These are phyloP conservation scores for Plectosphaerella sp. DNA, from an alignment of 2,329 filamentous ascomycete genomes.

Conservation along the genomic window DNA sequence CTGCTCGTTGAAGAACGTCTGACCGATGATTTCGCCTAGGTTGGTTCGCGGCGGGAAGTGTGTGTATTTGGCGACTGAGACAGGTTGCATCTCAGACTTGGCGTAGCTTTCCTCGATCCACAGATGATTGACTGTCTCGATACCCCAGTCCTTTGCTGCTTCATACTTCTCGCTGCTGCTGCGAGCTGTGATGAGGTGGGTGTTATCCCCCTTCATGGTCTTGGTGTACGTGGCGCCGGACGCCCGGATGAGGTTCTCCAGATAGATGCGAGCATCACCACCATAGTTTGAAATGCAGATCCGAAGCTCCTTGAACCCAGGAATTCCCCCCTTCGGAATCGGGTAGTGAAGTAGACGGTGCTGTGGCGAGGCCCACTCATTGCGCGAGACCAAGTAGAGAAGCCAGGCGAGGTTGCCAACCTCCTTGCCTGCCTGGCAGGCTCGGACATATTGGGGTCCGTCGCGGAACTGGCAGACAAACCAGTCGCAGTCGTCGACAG, in stretches of 20 bases:
- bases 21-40: slow-evolving; percentile 85
- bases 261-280: slow-evolving; percentile 85
- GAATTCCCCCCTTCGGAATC: slow-evolving; percentile 68
- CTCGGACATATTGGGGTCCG: slow-evolving; percentile 70
- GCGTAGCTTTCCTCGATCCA: slow-evolving; percentile 98
- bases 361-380: slow-evolving; percentile 83
- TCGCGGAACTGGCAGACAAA: slow-evolving; percentile 86
- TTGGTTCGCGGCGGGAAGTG: slow-evolving; percentile 89
- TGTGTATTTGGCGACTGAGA: slow-evolving; percentile 72
- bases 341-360: slow-evolving; percentile 87
- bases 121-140: slow-evolving; percentile 86
- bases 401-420: slow-evolving; percentile 94
- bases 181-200: slow-evolving; percentile 89
- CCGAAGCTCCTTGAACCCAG: slow-evolving; percentile 69
- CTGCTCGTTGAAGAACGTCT: slow-evolving; percentile 70
- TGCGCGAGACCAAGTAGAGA: slow-evolving; percentile 84
- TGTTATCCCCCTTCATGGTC: slow-evolving; percentile 92
- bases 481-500: slow-evolving; percentile 69
- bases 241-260: slow-evolving; percentile 85
- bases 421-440: slow-evolving; percentile 72
- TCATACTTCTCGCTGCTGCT: slow-evolving; percentile 88
- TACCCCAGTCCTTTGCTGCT: slow-evolving; percentile 87
- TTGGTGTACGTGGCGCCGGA: slow-evolving; percentile 88
- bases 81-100: slow-evolving; percentile 70
- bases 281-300: slow-evolving; percentile 97